These are phyloP conservation scores for Trichoderma polysporum DNA, from an alignment of 2,329 filamentous ascomycete species.

Conservation along the genomic window DNA sequence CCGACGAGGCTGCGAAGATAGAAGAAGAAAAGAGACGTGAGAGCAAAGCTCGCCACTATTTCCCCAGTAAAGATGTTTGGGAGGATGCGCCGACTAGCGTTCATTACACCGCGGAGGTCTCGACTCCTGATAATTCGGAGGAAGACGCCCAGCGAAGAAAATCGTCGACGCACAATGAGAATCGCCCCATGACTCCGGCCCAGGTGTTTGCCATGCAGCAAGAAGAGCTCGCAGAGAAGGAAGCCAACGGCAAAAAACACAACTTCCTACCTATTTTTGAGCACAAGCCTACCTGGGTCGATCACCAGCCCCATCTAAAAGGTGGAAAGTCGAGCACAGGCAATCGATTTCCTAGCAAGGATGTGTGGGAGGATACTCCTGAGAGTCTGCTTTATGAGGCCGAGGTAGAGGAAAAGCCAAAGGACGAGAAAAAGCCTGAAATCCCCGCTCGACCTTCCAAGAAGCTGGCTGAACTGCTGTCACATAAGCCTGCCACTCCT, in stretches of 20 bases:
- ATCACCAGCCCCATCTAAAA: slow-evolving; percentile 50
- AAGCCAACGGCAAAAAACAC: slow-evolving; percentile 37
- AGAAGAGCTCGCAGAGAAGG: slow-evolving; percentile 63
- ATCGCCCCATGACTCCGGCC: slow-evolving; percentile 54
- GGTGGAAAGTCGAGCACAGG: slow-evolving; percentile 50
- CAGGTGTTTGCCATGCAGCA: slow-evolving; percentile 66
- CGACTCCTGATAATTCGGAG: slow-evolving; percentile 64
- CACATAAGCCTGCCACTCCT: slow-evolving; percentile 46
- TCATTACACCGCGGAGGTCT: slow-evolving; percentile 77
- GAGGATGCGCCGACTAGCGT: slow-evolving; percentile 90
- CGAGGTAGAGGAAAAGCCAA: slow-evolving; percentile 54
- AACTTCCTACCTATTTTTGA: slow-evolving; percentile 32
- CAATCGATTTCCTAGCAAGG: slow-evolving; percentile 82
- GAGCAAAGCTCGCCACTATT: slow-evolving; percentile 58
- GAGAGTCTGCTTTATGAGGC: slow-evolving; percentile 79
- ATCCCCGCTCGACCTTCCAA: slow-evolving; percentile 36
- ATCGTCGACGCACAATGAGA: slow-evolving; percentile 31
- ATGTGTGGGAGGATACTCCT: slow-evolving; percentile 93
- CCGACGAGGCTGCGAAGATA: slow-evolving; percentile 59
- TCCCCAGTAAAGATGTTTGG: slow-evolving; percentile 96
- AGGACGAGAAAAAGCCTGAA: slow-evolving; percentile 28
- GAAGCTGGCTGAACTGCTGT: slow-evolving; percentile 37
- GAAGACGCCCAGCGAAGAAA: slow-evolving; percentile 27
- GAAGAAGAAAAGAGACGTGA: slow-evolving; percentile 44
- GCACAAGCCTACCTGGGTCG: slow-evolving; percentile 45